phyloP scores from a whole-genome alignment of 768 basidiomycete species.

The Hysterangium stoloniferum region DNA sequence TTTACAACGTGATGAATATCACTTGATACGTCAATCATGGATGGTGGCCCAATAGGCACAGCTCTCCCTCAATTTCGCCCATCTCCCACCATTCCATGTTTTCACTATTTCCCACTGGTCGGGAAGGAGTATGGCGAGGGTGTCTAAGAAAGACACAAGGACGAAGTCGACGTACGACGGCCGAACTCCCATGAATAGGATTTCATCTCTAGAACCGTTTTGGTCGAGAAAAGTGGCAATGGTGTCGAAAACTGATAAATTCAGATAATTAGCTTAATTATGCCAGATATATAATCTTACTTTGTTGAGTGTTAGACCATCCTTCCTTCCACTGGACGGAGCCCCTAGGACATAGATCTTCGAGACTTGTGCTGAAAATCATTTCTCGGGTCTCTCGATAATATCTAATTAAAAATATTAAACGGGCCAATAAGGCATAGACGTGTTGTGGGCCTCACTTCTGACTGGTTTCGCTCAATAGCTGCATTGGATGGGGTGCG shows the following conservation, averaged over 20 bases:
- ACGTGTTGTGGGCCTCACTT: background rate
- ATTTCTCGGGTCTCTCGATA: background rate
- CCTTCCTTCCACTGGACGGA: background rate
- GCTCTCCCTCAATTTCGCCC: background rate
- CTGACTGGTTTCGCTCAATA: background rate
- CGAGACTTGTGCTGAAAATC: background rate
- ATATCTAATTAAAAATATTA: background rate
- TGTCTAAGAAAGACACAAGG: background rate
- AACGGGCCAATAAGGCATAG: background rate
- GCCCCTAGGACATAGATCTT: slow-evolving; percentile 2
- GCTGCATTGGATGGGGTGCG: background rate
- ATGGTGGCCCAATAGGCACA: background rate
- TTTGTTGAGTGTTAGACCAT: background rate
- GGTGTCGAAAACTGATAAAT: background rate
- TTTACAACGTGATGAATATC: too few species aligned
- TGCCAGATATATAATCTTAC: background rate
- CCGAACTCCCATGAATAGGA: slow-evolving; percentile 31
- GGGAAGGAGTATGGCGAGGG: background rate
- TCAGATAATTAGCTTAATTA: background rate
- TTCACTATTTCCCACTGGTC: background rate
- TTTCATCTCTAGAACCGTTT: slow-evolving; percentile 16
- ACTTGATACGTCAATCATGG: too few species aligned
- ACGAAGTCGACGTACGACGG: slow-evolving; percentile 36
- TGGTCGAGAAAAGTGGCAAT: slow-evolving; percentile 24
- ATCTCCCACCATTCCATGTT: slow-evolving; percentile 4